Conservation (phyloP, 352 stramenopile genomes). For the Phytophthora pluvialis region DNA sequence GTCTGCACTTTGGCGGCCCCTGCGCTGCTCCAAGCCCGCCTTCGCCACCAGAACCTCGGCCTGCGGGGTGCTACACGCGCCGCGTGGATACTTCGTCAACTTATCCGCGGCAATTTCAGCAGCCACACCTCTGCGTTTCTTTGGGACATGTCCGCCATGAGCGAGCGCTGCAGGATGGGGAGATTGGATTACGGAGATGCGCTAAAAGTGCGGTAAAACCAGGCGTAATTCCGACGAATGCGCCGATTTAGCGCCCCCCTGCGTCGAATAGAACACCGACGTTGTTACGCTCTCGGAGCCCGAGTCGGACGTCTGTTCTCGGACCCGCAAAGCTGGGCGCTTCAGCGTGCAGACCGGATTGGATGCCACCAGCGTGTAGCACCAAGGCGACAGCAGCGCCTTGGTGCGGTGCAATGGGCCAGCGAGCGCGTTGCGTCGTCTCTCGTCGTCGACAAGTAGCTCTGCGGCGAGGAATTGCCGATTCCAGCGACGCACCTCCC, state of each 20-base stretch:
- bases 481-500: too few relatives aligned
- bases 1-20: too few relatives aligned
- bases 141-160: slow-evolving; percentile 25
- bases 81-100: slow-evolving; percentile 25
- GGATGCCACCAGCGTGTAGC: too few relatives aligned
- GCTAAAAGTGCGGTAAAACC: slow-evolving; percentile 8
- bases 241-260: slow-evolving; percentile 2
- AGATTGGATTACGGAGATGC: slow-evolving; percentile 26
- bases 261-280: slow-evolving; percentile 20
- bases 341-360: neutral
- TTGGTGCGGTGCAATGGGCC: too few relatives aligned
- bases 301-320: slow-evolving; percentile 11
- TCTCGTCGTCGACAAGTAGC: too few relatives aligned
- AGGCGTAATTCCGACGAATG: too few relatives aligned
- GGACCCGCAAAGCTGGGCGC: slow-evolving; percentile 7
- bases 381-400: too few relatives aligned
- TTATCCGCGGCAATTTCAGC: slow-evolving; percentile 16
- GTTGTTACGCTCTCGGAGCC: slow-evolving; percentile 27
- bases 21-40: too few relatives aligned
- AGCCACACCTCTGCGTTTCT: slow-evolving; percentile 17
- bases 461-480: too few relatives aligned
- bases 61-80: too few relatives aligned
- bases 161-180: slow-evolving; percentile 6
- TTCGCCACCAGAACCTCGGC: too few relatives aligned
- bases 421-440: too few relatives aligned